Evolutionary conservation across 1,284 basidiomycete species (phyloP), one percentile per base, ranked within the genome.

Genomic region (Austropuccinia psidii): DNA sequence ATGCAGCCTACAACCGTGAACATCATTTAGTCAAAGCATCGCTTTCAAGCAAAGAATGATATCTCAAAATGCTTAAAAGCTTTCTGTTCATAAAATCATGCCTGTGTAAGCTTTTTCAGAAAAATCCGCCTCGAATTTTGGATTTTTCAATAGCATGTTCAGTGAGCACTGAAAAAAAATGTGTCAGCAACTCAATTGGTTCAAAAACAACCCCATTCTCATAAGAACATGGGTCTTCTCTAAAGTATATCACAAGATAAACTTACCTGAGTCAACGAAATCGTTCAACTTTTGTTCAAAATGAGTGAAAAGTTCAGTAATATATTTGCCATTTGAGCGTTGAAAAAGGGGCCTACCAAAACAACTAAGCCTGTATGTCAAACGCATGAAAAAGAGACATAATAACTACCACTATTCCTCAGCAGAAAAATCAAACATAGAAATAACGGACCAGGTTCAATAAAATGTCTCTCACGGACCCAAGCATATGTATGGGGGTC

Each of bases 61-160:
- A n/a, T n/a, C n/a, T n/a, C n/a, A n/a, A n/a, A n/a, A n/a, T n/a
- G n/a, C n/a, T n/a, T n/a, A n/a, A n/a, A n/a, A n/a, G n/a, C n/a
- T n/a, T n/a, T n/a, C n/a, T n/a, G n/a, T n/a, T n/a, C n/a, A n/a
- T n/a, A n/a, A n/a, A n/a, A n/a, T n/a, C n/a, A n/a, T n/a, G n/a
- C n/a, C n/a, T n/a, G n/a, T n/a, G n/a, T n/a, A n/a, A n/a, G n/a
- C n/a, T n/a, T n/a, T n/a, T n/a, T n/a, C n/a, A 58, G 50, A 54
- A 67, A 24, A 67, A 49, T n/a, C 50, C 65, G n/a, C 52, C 66
- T 39, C 66, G 33, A 35, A 57, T 43, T 39, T 69, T 69, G 11
- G 66, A 69, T 69, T 69, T 69, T 31, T 69, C 66, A 41, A 69
- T 69, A 24, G 66, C 66, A 57, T 57, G 54, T 58, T 69, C 66